Evolutionary conservation across 305 asterid genomes (phyloP).

Genomic region (Coffea humblotiana): DNA sequence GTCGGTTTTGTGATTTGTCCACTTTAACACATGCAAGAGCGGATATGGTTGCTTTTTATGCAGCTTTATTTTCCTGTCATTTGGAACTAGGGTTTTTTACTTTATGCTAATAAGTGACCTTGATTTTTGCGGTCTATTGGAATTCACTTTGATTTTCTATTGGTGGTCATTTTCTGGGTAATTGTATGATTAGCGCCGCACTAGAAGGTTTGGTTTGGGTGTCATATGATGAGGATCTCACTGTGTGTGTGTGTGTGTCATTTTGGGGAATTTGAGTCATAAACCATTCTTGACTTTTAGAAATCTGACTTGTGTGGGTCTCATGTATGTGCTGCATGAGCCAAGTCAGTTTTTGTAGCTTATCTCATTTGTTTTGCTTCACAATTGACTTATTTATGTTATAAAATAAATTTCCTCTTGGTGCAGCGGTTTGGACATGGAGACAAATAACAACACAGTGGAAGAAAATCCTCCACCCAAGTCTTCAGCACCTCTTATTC

Average conservation of each 20-base stretch:
- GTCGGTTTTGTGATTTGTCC: not conserved
- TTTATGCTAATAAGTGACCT: conserved; percentile 1
- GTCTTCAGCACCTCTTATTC: conserved; percentile 48
- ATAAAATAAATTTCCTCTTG: not conserved
- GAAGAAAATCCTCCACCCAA: conserved; percentile 42
- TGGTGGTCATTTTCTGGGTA: not conserved
- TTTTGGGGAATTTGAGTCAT: not conserved
- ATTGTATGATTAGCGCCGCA: not conserved
- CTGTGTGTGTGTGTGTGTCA: not conserved
- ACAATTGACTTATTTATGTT: not conserved
- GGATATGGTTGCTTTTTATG: conserved; percentile 5
- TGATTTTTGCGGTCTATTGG: not conserved
- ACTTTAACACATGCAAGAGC: conserved; percentile 14
- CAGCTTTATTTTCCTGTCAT: not conserved
- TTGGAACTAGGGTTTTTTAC: conserved; percentile 18
- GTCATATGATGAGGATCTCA: not conserved
- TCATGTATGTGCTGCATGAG: not conserved
- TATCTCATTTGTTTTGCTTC: not conserved
- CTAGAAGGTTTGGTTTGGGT: not conserved
- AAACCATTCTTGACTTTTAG: not conserved
- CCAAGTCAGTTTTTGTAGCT: not conserved
- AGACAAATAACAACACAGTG: conserved; percentile 25
- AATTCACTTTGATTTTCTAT: not conserved
- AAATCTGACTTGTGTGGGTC: not conserved
- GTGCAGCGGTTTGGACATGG: conserved; percentile 42